These are phyloP conservation scores for Lasiosphaeria hispida DNA, from an alignment of 495 filamentous ascomycete species.

Conservation along the genomic window DNA sequence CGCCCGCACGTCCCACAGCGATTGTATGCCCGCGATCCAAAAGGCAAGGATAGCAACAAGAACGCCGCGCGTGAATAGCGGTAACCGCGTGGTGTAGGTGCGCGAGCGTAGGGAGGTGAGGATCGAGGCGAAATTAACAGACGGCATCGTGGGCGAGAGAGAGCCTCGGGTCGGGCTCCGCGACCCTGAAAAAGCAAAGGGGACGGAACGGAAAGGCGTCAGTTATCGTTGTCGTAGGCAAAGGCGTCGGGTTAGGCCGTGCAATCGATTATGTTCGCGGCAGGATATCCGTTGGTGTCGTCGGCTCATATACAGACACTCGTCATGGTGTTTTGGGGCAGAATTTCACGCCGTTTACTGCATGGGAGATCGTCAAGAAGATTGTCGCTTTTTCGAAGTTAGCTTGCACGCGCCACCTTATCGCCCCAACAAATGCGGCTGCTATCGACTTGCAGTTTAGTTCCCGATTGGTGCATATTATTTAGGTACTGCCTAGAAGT, in stretches of 20 bases:
- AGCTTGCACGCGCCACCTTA: conserved; percentile 9
- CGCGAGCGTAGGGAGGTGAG: conserved; percentile 40
- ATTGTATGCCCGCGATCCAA: conserved; percentile 64
- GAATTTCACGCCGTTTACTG: too few relatives aligned
- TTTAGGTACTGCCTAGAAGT: too few relatives aligned
- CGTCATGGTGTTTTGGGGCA: too few relatives aligned
- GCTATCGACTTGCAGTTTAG: too few relatives aligned
- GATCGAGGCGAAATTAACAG: conserved; percentile 25
- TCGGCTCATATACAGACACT: too few relatives aligned
- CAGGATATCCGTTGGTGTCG: too few relatives aligned
- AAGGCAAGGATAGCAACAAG: conserved; percentile 64
- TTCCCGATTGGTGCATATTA: too few relatives aligned
- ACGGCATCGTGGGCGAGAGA: conserved; percentile 13
- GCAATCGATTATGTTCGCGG: background rate
- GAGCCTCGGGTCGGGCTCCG: background rate
- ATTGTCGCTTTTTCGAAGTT: background rate
- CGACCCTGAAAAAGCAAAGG: background rate
- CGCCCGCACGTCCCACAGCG: conserved; percentile 62
- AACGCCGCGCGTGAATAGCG: conserved; percentile 78
- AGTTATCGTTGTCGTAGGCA: background rate
- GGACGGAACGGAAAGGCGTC: background rate
- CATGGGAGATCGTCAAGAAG: background rate
- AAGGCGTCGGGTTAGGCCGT: background rate
- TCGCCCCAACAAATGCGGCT: background rate
- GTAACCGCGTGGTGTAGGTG: conserved; percentile 79